Base-by-base conservation (phyloP, 202 grass and related monocot genomes). In the Eragrostis tef region DNA sequence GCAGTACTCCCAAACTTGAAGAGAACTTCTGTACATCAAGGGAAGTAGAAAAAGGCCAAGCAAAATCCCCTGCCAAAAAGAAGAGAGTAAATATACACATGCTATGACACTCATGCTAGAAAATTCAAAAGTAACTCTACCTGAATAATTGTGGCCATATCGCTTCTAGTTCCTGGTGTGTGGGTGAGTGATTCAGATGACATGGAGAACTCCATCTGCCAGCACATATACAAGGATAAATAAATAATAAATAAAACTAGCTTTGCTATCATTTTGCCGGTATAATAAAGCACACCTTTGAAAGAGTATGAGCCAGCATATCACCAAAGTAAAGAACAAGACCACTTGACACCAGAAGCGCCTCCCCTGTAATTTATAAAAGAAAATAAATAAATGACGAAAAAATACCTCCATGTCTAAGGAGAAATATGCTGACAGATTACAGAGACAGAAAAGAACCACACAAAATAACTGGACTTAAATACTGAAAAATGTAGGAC, bases 1-100 rank as follows among this genome's bases (percentile, higher is more conserved):
- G 48, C 71, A 83, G 70, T 72, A 85, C 85, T 64, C 9, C 90
- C 85, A 87, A 71, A 86, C 27, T 75, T 59, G 75, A 87, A 95
- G 77, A 54, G 62, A 78, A 66, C 72, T 74, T 87, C 90, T 93
- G 90, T 93, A 95, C 25, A 93, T 9, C 47, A 90, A 60, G 0
- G 96, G 96, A 62, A 99, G 81, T 83, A 99, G 78, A 59, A 99
- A 84, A 83, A 99, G 85, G 14, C 88, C 96, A 79, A 99, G 88
- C 71, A 99, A 79, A 85, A 91, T 6, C 25, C 93, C 96, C 93
- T 95, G 74, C 48, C 68, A 83, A 56, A 31, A 71, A 91, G 41
- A 71, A 81, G 61, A 1, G 52, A 19, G 7, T 49, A 81, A 43
- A 76, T 46, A 80, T 74, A 52, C 78, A 74, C 6, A 15, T 50